Conservation (phyloP, 2,329 filamentous ascomycete species). For the Xylariaceae sp. region DNA sequence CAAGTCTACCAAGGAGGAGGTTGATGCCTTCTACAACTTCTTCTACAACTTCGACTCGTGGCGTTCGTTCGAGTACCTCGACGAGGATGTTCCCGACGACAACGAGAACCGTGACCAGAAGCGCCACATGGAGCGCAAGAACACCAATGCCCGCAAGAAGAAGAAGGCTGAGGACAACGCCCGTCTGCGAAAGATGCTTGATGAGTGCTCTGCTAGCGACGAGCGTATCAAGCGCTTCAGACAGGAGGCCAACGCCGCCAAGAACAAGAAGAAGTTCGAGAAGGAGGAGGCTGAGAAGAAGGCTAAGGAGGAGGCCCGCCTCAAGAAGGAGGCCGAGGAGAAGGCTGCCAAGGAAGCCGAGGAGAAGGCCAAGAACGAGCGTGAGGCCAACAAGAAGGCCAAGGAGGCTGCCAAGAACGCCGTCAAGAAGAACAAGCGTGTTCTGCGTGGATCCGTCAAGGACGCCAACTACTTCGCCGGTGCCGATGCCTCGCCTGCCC, state of each 20-base stretch:
- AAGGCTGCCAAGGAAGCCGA: constrained; percentile 77
- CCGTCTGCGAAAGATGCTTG: constrained; percentile 82
- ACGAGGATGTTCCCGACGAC: constrained; percentile 98
- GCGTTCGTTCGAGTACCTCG: constrained; percentile 95
- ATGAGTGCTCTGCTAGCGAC: constrained; percentile 76
- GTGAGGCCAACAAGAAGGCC: constrained; percentile 84
- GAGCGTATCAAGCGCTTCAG: constrained; percentile 98
- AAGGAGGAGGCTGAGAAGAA: constrained; percentile 89
- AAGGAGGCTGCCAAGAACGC: constrained; percentile 99
- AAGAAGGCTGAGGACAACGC: constrained; percentile 97
- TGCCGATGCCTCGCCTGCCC: constrained; percentile 64
- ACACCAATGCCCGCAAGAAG: constrained; percentile 95
- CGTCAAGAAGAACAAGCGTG: constrained; percentile 99
- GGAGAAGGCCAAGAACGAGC: constrained; percentile 76
- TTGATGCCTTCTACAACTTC: constrained; percentile 98
- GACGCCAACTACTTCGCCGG: constrained; percentile 91
- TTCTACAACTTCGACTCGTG: constrained; percentile 99
- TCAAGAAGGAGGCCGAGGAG: constrained; percentile 79
- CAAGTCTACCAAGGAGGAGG: constrained; percentile 79
- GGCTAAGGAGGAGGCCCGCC: constrained; percentile 75
- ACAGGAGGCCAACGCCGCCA: constrained; percentile 82
- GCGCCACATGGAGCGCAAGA: constrained; percentile 97
- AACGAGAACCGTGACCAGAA: constrained; percentile 99
- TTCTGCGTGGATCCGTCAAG: constrained; percentile 89
- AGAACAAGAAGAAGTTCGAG: constrained; percentile 91